Evolutionary conservation across 164 flowering plant genomes (phyloP).

Genomic region (Berberis vulgaris): DNA sequence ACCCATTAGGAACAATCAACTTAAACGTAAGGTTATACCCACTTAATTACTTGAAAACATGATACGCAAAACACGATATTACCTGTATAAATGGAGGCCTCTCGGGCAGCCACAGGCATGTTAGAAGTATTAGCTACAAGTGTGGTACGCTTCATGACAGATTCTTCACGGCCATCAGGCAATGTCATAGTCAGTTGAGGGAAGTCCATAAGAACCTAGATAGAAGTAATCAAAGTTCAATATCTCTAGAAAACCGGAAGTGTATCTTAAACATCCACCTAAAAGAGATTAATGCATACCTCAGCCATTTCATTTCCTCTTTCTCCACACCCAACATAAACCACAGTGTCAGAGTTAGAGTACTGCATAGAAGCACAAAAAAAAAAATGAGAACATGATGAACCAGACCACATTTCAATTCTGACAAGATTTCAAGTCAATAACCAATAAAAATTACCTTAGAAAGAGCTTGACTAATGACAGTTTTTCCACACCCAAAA

Average conservation of each 20-base stretch:
- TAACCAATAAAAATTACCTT: constrained; percentile 43
- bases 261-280: neutral
- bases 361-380: constrained; percentile 51
- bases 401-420: constrained; percentile 1
- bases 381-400: constrained; percentile 3
- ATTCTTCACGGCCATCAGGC: constrained; percentile 99
- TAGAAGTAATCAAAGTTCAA: neutral
- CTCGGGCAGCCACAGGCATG: constrained; percentile 99
- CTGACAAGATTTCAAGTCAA: neutral
- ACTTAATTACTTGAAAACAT: neutral
- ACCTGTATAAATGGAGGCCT: constrained; percentile 99
- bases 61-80: constrained; percentile 2
- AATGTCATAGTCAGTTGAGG: constrained; percentile 99
- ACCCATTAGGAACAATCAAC: too few relatives aligned
- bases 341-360: constrained; percentile 96
- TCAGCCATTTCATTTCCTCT: constrained; percentile 99
- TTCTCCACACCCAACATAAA: constrained; percentile 99
- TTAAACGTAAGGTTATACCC: neutral
- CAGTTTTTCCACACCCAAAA: constrained; percentile 99
- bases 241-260: neutral
- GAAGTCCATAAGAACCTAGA: constrained; percentile 98
- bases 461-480: constrained; percentile 99
- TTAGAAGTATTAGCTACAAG: constrained; percentile 99
- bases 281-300: constrained; percentile 28
- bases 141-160: constrained; percentile 99